Evolutionary conservation across 495 filamentous ascomycete species (phyloP).

Genomic region (Lophium mytilinum): DNA sequence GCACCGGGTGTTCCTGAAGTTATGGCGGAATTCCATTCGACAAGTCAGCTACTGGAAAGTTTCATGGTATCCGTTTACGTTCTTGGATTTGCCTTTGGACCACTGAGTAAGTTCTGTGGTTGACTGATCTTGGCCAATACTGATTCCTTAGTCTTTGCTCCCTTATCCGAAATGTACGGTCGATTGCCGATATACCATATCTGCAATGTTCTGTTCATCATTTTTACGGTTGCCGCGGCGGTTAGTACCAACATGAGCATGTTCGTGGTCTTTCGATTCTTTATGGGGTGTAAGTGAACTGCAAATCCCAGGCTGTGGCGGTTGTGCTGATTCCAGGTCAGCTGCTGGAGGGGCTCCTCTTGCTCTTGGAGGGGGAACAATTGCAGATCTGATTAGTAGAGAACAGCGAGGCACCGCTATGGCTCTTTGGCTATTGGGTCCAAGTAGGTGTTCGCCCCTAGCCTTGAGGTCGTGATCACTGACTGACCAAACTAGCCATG

Average conservation of each 20-base stretch:
- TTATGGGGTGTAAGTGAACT: conserved; percentile 32
- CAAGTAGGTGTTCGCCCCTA: conserved; percentile 13
- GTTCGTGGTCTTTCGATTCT: conserved; percentile 42
- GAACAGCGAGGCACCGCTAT: conserved; percentile 41
- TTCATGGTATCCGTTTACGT: conserved; percentile 42
- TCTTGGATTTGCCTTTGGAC: conserved; percentile 29
- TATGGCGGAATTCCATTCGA: conserved; percentile 24
- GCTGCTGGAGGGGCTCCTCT: conserved; percentile 37
- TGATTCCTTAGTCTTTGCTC: conserved; percentile 33
- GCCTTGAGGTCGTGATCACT: neutral
- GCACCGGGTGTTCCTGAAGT: conserved; percentile 25
- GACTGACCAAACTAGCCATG: conserved; percentile 5
- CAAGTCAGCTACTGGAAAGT: conserved; percentile 15
- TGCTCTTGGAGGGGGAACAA: conserved; percentile 41
- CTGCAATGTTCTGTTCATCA: conserved; percentile 39
- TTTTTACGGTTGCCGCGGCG: conserved; percentile 42
- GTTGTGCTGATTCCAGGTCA: neutral
- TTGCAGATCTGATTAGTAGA: conserved; percentile 38
- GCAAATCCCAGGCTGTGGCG: neutral
- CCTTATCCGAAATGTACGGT: conserved; percentile 41
- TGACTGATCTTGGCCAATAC: neutral
- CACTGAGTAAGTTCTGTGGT: conserved; percentile 14
- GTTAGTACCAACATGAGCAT: conserved; percentile 35
- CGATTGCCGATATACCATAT: conserved; percentile 37
- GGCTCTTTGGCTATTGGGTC: conserved; percentile 42